Evolutionary conservation across 1,284 basidiomycete genomes (phyloP).

Genomic region (Ceratobasidium sp.): DNA sequence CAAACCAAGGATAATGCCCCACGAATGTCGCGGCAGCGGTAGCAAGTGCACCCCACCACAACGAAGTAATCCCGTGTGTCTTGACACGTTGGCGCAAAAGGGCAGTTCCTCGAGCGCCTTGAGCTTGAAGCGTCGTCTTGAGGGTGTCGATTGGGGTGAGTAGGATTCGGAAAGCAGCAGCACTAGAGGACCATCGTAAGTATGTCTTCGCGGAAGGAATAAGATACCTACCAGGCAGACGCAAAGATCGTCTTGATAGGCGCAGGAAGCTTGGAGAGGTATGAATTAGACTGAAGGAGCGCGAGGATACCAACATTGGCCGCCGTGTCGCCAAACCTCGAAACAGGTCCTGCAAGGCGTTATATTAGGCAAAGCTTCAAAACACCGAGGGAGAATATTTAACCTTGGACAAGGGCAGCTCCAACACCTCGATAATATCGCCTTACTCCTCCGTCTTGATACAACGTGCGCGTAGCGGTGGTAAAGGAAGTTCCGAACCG

Average conservation of each 20-base stretch:
- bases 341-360: slow-evolving; percentile 56
- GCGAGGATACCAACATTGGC: slow-evolving; percentile 86
- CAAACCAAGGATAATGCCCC: slow-evolving; percentile 79
- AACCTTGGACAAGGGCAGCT: slow-evolving; percentile 86
- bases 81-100: slow-evolving; percentile 78
- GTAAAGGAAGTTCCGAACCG: slow-evolving; percentile 82
- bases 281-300: slow-evolving; percentile 76
- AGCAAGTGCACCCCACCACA: slow-evolving; percentile 90
- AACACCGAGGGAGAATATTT: slow-evolving; percentile 57
- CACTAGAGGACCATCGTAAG: slow-evolving; percentile 49
- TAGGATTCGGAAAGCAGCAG: slow-evolving; percentile 70
- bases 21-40: slow-evolving; percentile 92
- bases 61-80: slow-evolving; percentile 76
- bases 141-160: slow-evolving; percentile 90
- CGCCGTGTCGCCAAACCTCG: slow-evolving; percentile 88
- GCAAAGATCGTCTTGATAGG: slow-evolving; percentile 79
- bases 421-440: slow-evolving; percentile 86
- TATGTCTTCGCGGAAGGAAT: slow-evolving; percentile 65
- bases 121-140: slow-evolving; percentile 92
- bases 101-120: slow-evolving; percentile 75
- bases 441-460: slow-evolving; percentile 80
- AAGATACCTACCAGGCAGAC: slow-evolving; percentile 63
- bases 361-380: background rate
- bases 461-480: slow-evolving; percentile 74
- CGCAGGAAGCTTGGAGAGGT: slow-evolving; percentile 72